These are phyloP conservation scores for Pyrenula massariospora DNA, from an alignment of 495 filamentous ascomycete genomes.

Conservation along the genomic window DNA sequence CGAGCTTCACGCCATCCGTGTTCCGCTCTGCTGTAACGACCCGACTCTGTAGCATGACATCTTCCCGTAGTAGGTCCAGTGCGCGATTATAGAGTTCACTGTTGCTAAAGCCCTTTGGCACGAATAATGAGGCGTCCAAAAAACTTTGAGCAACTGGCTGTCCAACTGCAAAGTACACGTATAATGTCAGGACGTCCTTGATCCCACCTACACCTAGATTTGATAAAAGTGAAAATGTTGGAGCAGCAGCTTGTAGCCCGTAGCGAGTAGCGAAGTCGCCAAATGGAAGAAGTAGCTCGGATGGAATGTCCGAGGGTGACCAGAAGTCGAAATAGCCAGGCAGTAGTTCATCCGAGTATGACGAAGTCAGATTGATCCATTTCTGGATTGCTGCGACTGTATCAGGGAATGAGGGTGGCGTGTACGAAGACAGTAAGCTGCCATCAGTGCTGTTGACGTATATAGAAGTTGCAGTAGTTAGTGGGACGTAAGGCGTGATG, in stretches of 20 bases:
- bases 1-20: constrained; percentile 14
- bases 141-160: constrained; percentile 23
- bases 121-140: constrained; percentile 11
- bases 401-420: constrained; percentile 9
- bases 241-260: constrained; percentile 23
- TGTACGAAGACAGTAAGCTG: constrained; percentile 7
- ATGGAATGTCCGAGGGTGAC: constrained; percentile 19
- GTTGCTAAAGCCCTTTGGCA: constrained; percentile 23
- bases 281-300: constrained; percentile 32
- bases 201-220: constrained; percentile 27
- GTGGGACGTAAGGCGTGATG: constrained; percentile 6
- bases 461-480: constrained; percentile 16
- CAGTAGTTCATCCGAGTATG: constrained; percentile 22
- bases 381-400: constrained; percentile 19
- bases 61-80: constrained; percentile 16
- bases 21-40: constrained; percentile 16
- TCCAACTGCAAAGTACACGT: constrained; percentile 27
- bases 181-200: constrained; percentile 24
- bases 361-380: constrained; percentile 20
- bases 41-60: constrained; percentile 24
- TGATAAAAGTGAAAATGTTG: constrained; percentile 13
- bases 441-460: constrained; percentile 27
- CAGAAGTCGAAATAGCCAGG: constrained; percentile 29
- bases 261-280: constrained; percentile 30
- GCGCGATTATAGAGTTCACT: constrained; percentile 27